phyloP scores from a whole-genome alignment of 2,329 filamentous ascomycete species.

The Trichothecium roseum region DNA sequence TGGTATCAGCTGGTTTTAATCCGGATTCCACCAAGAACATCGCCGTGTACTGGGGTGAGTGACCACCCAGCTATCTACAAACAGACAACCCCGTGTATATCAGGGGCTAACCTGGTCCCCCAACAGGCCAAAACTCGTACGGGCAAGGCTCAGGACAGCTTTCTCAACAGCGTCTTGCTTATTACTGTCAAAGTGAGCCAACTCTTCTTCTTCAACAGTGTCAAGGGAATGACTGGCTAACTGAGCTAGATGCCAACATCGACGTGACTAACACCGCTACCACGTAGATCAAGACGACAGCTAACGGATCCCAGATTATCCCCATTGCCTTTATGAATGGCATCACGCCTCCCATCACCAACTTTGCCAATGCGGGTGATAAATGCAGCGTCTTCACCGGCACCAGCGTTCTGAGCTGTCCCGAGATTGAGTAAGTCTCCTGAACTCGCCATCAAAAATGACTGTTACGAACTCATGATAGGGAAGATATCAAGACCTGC shows the following conservation, averaged over 20 bases:
- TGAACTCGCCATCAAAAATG: no score
- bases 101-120: no score
- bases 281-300: constrained; percentile 21
- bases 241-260: constrained; percentile 28
- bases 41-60: constrained; percentile 56
- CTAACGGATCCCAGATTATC: constrained; percentile 31
- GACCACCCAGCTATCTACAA: no score
- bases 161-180: constrained; percentile 42
- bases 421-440: constrained; percentile 48
- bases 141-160: constrained; percentile 28
- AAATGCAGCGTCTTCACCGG: constrained; percentile 47
- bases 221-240: neutral
- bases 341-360: constrained; percentile 44
- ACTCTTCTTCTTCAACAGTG: neutral
- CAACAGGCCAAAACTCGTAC: constrained; percentile 45
- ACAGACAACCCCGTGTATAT: no score
- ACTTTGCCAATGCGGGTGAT: constrained; percentile 56
- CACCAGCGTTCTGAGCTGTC: constrained; percentile 45
- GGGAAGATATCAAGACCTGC: constrained; percentile 45
- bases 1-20: constrained; percentile 28
- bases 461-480: constrained; percentile 8
- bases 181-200: constrained; percentile 47
- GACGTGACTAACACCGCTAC: constrained; percentile 28
- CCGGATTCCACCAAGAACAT: constrained; percentile 40
- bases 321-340: constrained; percentile 52